Base-by-base conservation (phyloP, 1,284 basidiomycete species). In the Marasmius oreades region DNA sequence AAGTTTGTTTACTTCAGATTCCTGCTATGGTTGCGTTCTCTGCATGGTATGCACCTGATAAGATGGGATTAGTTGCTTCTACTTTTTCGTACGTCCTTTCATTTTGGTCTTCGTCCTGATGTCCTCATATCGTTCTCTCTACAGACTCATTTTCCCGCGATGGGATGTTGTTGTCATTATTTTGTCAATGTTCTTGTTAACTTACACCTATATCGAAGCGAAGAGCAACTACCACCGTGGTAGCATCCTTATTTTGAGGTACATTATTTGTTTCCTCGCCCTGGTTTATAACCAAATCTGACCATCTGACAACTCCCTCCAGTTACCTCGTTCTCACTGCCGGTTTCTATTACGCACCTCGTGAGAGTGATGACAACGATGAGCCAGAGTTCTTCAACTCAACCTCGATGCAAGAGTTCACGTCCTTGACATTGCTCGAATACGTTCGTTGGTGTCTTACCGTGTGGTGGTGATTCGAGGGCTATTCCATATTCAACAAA, bases 1-100 rank as follows among this genome's bases (percentile, higher is more conserved):
- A 99, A 74, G 97, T 99, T 18, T 99, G 97, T 71, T 78, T 99
- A 55, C 82, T 99, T 22, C 97, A 99, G 73, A 95, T 99, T 47
- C 97, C 97, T 1, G 94, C 95, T 2, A 98, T 99, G 95, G 95
- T 99, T 12, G 95, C 93, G 0, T 99, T 99, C 71, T 95, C 93
- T 42, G 95, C 95, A 1, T 92, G 92, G 82, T 97, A 96, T 70
- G 85, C 87, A 61, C 88, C 93, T 4, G 77, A 84, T 55, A 84
- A 85, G 66, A 87, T 95, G 80, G 92, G 93, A 5, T 87, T 88
- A 64, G 81, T 87, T 53, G 84, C 92, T 22, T 84, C 90, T 63
- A 92, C 92, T 1, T 98, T 98, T 76, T 94, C 93, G 92, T 95
- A 68, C 52, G 84, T 75, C 16, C 2, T 55, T 10, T 36, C 43